Evolutionary conservation across 1,139 yeast genomes (phyloP), one percentile per base, ranked within the genome.

Genomic region (Yarrowia galli): DNA sequence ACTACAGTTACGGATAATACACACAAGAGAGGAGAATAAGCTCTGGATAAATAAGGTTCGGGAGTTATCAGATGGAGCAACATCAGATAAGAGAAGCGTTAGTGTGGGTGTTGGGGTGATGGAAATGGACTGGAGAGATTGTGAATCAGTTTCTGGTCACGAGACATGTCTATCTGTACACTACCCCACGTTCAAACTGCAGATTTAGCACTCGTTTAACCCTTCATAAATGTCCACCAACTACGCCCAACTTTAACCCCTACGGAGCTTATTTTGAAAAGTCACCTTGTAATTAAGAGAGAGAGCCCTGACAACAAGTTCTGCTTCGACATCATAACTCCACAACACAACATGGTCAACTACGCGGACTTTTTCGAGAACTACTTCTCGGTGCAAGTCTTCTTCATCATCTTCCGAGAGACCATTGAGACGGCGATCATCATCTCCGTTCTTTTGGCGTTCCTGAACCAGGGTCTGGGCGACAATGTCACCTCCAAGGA

Each of bases 381-480:
- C 38, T 61, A 61, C 18, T 88, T 88, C 75, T 87, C 91, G 5
- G 85, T 87, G 35, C 92, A 89, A 80, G 92, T 91, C 69, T 92
- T 92, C 83, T 92, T 92, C 80, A 91, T 92, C 73, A 92, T 91
- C 69, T 84, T 92, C 71, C 81, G 98, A 75, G 97, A 92, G 79
- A 88, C 96, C 65, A 79, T 92, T 71, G 97, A 92, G 79, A 91
- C 97, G 16, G 96, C 95, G 42, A 87, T 92, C 68, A 88, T 92
- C 75, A 88, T 92, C 38, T 91, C 97, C 20, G 97, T 92, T 35
- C 80, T 92, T 68, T 82, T 92, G 67, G 90, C 97, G 22, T 92
- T 92, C 78, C 82, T 92, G 71, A 87, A 88, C 74, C 96, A 89
- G 76, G 82, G 87, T 61, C 76, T 82, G 49, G 72, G 73, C 51